Base-by-base conservation (phyloP, 768 basidiomycete species). In the Boletales sp. region DNA sequence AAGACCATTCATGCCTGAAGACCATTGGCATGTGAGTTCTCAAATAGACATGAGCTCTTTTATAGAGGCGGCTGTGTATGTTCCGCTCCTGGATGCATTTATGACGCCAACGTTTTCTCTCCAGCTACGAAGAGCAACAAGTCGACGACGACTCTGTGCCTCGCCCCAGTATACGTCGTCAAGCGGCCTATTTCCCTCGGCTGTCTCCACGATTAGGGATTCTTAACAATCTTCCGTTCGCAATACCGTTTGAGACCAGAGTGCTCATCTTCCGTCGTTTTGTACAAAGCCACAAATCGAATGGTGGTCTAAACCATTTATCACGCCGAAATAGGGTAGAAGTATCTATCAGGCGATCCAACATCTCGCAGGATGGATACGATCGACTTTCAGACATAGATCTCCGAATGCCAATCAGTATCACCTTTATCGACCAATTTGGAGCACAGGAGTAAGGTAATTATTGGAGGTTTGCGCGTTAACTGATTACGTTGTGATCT, bases 161-260 rank as follows among this genome's bases (percentile, higher is more conserved):
- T 24, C 70, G 70, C 39, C 52, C 59, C 32, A 69, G 80, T 43
- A 76, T 81, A 13, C 87, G 86, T 58, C 85, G 90, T 6, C 84
- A 89, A 55, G 68, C 87, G 38, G 81, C 87, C 0, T 76, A 81
- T 50, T 72, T 97, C 45, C 40, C 67, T 32, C 94, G 56, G 6
- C 31, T 66, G 12, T 66, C 68, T 29, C 95, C 94, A 0, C 83
- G 93, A 8, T 77, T 98, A 3, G 91, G 90, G 3, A 78, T 97
- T 24, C 80, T 98, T 46, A 90, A 97, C 72, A 94, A 97, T 68
- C 89, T 98, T 49, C 95, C 94, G 0, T 97, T 97, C 70, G 83
- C 92, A 6, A 87, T 98, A 48, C 94, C 95, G 0, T 98, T 98
- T 70, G 84, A 87, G 45, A 81, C 83, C 1, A 84, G 95, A n/a